Conservation (phyloP, 2,329 filamentous ascomycete genomes). For the Ceratocystis huliohia region DNA sequence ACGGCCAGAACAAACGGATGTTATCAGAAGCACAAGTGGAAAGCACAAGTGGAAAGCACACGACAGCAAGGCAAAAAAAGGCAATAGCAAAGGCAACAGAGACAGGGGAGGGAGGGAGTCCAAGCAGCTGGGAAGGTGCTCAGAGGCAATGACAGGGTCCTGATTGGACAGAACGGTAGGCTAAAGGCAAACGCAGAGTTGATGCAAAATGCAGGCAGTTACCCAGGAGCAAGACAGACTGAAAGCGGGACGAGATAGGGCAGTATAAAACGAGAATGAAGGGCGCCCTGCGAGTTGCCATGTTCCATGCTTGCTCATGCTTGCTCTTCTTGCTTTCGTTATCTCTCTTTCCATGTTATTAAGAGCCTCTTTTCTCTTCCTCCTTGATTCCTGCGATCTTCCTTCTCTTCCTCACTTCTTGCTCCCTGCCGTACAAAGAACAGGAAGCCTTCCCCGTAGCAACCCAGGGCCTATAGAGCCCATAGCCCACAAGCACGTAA, state of each 20-base stretch:
- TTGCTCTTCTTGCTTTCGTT: not conserved
- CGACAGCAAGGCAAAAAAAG: not conserved
- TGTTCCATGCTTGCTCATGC: not conserved
- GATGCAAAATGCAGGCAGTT: not conserved
- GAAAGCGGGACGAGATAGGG: not conserved
- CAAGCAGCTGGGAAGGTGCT: not conserved
- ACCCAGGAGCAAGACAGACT: not conserved
- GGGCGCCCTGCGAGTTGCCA: not conserved
- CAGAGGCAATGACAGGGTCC: not conserved
- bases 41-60: not conserved
- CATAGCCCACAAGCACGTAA: not conserved
- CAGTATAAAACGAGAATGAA: not conserved
- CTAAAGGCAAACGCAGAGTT: not conserved
- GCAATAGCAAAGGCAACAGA: not conserved
- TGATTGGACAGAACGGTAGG: not conserved
- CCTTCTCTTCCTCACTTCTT: not conserved
- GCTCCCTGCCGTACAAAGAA: not conserved
- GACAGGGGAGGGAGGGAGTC: not conserved
- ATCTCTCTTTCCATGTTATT: not conserved
- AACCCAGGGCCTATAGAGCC: constrained; percentile 3
- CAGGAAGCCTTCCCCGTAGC: not conserved
- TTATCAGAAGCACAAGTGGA: not conserved
- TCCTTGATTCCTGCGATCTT: not conserved
- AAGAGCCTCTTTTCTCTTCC: constrained; percentile 9
- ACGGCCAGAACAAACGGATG: not conserved